Conservation (phyloP, 768 basidiomycete genomes). For the Suillus placidus region DNA sequence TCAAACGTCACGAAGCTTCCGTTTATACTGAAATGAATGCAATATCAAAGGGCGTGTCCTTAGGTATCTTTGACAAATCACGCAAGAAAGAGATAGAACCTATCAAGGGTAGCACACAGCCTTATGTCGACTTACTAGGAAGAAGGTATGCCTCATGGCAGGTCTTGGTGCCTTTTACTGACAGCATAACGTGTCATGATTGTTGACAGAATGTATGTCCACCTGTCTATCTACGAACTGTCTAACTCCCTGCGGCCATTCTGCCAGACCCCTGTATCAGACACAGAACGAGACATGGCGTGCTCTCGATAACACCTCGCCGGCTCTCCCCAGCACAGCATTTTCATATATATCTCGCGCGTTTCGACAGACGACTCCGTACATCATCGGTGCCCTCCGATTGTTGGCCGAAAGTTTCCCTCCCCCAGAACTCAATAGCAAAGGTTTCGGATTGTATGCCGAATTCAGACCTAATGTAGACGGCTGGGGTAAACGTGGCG, state of each 20-base stretch:
- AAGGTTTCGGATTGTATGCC: constrained; percentile 80
- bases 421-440: constrained; percentile 58
- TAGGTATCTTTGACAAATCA: constrained; percentile 71
- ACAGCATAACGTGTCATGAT: constrained; percentile 1
- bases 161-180: background rate
- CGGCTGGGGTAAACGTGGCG: constrained; percentile 84
- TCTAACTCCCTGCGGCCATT: constrained; percentile 1
- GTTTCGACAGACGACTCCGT: constrained; percentile 77
- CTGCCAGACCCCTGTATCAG: constrained; percentile 73
- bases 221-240: background rate
- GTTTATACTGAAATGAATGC: constrained; percentile 95
- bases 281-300: constrained; percentile 76
- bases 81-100: constrained; percentile 60
- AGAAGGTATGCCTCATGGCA: constrained; percentile 47
- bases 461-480: constrained; percentile 83
- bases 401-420: constrained; percentile 65
- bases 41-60: constrained; percentile 76
- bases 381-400: constrained; percentile 76
- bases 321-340: constrained; percentile 71
- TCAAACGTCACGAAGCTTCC: constrained; percentile 56
- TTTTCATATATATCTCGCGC: constrained; percentile 83
- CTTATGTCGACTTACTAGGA: constrained; percentile 87
- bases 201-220: constrained; percentile 42
- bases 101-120: constrained; percentile 62
- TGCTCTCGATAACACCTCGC: constrained; percentile 72